Percentiles rank a stretch among this genome's conserved stretches.
Evolutionary conservation across 2,329 filamentous ascomycete genomes (phyloP).

Genomic region (Sclerotiophoma versabilis): DNA sequence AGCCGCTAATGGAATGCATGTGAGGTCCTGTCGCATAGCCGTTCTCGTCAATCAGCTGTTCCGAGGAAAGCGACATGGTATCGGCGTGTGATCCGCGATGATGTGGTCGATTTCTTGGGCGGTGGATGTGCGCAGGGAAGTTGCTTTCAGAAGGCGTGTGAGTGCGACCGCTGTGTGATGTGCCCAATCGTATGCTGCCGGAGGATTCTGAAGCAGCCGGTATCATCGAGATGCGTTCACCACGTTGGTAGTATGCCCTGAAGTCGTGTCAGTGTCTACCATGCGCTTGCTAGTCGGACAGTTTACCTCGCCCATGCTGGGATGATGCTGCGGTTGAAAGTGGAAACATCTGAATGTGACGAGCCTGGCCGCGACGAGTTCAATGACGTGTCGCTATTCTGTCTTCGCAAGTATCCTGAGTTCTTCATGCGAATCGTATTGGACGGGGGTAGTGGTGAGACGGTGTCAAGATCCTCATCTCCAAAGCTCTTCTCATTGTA

Average conservation of each 20-base stretch:
- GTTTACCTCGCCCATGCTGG: slow-evolving; percentile 49
- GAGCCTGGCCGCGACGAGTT: slow-evolving; percentile 47
- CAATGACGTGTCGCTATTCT: slow-evolving; percentile 43
- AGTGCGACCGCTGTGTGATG: slow-evolving; percentile 47
- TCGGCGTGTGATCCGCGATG: slow-evolving; percentile 41
- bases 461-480: slow-evolving; percentile 49
- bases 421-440: slow-evolving; percentile 48
- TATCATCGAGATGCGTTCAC: slow-evolving; percentile 45
- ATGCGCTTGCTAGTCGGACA: not conserved
- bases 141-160: slow-evolving; percentile 48
- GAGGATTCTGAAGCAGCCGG: slow-evolving; percentile 46
- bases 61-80: slow-evolving; percentile 39
- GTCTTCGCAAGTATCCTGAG: slow-evolving; percentile 46
- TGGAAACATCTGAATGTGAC: slow-evolving; percentile 45
- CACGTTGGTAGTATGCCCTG: slow-evolving; percentile 48
- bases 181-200: slow-evolving; percentile 39
- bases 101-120: slow-evolving; percentile 49
- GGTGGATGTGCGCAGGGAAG: slow-evolving; percentile 47
- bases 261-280: slow-evolving; percentile 17
- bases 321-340: slow-evolving; percentile 45
- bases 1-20: slow-evolving; percentile 35
- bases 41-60: slow-evolving; percentile 38
- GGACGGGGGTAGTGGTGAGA: slow-evolving; percentile 48
- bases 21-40: slow-evolving; percentile 38
- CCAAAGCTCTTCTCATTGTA: slow-evolving; percentile 39